Conservation (phyloP, 768 basidiomycete genomes). For the Jaapia argillacea region DNA sequence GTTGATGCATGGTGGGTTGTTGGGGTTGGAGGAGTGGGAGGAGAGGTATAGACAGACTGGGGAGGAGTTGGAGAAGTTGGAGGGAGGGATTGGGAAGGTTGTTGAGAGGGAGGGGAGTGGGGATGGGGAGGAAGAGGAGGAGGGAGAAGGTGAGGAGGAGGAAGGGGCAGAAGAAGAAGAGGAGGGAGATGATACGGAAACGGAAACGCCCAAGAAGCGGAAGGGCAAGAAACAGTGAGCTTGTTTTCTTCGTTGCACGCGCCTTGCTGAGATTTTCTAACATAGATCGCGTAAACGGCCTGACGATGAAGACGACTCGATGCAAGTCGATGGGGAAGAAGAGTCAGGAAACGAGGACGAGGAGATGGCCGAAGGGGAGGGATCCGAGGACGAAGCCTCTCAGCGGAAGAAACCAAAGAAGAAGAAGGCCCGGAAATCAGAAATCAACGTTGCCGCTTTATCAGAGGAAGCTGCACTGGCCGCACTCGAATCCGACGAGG, state of each 20-base stretch:
- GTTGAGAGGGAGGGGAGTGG: conserved; percentile 33
- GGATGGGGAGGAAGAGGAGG: conserved; percentile 25
- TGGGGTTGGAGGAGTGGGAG: conserved; percentile 68
- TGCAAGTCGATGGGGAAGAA: conserved; percentile 46
- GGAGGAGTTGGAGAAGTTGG: conserved; percentile 60
- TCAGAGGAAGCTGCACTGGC: conserved; percentile 66
- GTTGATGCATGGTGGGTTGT: conserved; percentile 69
- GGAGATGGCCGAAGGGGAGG: conserved; percentile 18
- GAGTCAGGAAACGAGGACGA: conserved; percentile 15
- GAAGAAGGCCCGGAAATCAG: conserved; percentile 51
- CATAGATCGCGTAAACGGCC: not conserved
- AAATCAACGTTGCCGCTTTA: conserved; percentile 60
- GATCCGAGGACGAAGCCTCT: not conserved
- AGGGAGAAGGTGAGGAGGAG: conserved; percentile 21
- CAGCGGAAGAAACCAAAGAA: conserved; percentile 25
- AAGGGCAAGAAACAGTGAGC: conserved; percentile 5
- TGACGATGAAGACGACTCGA: conserved; percentile 30
- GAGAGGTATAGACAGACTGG: conserved; percentile 53
- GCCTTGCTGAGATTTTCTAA: no score
- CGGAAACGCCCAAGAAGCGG: conserved; percentile 7
- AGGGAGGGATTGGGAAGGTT: conserved; percentile 55
- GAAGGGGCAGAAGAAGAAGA: conserved; percentile 22
- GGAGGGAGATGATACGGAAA: conserved; percentile 11
- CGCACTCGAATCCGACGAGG: conserved; percentile 53
- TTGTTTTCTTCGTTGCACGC: not conserved